phyloP scores from a whole-genome alignment of 768 basidiomycete species.

The Pleurotus sapidus region DNA sequence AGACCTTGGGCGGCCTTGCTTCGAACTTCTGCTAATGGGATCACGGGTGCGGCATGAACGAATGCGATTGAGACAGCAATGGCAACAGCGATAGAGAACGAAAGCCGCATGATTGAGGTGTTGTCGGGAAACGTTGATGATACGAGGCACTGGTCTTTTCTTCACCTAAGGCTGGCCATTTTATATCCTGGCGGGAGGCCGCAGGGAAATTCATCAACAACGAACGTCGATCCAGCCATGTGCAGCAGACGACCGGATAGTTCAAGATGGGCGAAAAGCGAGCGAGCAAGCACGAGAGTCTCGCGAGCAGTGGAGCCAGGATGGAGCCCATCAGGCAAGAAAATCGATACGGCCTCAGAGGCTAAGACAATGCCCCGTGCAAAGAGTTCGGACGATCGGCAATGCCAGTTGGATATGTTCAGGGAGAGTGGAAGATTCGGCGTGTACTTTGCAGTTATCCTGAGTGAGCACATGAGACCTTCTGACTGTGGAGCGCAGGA shows the following conservation, averaged over 20 bases:
- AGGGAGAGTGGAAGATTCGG: not conserved
- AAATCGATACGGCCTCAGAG: not conserved
- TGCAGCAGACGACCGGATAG: not conserved
- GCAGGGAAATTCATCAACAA: too few species aligned
- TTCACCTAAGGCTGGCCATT: not conserved
- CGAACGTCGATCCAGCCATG: not conserved
- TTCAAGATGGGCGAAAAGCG: not conserved
- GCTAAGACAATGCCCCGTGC: not conserved
- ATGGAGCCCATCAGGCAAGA: not conserved
- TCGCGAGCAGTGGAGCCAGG: constrained; percentile 1
- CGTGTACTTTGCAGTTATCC: not conserved
- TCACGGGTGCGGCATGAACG: constrained; percentile 7
- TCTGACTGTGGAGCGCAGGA: not conserved
- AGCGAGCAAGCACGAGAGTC: not conserved
- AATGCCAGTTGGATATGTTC: not conserved
- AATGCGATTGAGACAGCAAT: not conserved
- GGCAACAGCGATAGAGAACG: not conserved
- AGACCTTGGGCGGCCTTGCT: constrained; percentile 26
- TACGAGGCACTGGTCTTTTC: not conserved
- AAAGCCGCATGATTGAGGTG: not conserved
- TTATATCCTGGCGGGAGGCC: not conserved
- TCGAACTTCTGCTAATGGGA: not conserved
- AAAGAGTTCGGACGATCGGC: not conserved
- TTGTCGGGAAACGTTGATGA: not conserved
- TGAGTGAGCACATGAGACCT: not conserved